phyloP scores from a whole-genome alignment of 768 basidiomycete species.

The Pholiota conissans region DNA sequence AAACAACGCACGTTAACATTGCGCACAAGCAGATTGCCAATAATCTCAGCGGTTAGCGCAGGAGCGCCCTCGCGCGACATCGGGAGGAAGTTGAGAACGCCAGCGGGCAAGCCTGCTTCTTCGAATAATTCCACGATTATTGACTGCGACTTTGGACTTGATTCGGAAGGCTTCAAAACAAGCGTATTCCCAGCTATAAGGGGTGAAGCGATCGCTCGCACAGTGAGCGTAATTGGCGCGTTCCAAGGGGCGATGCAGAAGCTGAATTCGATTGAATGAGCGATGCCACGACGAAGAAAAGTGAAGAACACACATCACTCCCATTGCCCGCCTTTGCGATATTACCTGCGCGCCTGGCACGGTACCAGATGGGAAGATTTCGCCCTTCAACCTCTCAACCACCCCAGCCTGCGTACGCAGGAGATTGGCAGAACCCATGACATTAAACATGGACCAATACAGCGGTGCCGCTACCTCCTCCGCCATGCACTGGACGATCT shows the following conservation, averaged over 20 bases:
- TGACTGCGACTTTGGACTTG: constrained; percentile 45
- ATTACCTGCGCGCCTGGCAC: constrained; percentile 45
- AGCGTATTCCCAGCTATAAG: constrained; percentile 59
- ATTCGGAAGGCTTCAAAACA: constrained; percentile 52
- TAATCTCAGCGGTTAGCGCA: constrained; percentile 46
- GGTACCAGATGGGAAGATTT: constrained; percentile 38
- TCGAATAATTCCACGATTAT: constrained; percentile 47
- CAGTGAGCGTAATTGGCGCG: constrained; percentile 42
- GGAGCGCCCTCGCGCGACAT: constrained; percentile 45
- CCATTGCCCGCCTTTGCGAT: constrained; percentile 47
- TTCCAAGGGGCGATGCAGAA: constrained; percentile 61
- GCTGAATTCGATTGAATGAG: constrained; percentile 23
- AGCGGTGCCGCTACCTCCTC: constrained; percentile 41
- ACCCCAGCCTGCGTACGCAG: constrained; percentile 35
- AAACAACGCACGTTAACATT: constrained; percentile 47
- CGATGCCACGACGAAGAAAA: neutral
- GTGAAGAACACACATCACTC: constrained; percentile 44
- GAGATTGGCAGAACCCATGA: constrained; percentile 16
- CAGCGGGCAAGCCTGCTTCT: constrained; percentile 61
- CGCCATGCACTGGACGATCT: constrained; percentile 28
- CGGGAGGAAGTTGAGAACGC: constrained; percentile 57
- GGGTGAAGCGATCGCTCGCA: constrained; percentile 45
- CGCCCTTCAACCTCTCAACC: constrained; percentile 39
- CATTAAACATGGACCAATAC: constrained; percentile 28
- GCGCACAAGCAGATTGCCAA: constrained; percentile 51